phyloP scores from a whole-genome alignment of 352 stramenopile species.

The Peronospora tabacina region DNA sequence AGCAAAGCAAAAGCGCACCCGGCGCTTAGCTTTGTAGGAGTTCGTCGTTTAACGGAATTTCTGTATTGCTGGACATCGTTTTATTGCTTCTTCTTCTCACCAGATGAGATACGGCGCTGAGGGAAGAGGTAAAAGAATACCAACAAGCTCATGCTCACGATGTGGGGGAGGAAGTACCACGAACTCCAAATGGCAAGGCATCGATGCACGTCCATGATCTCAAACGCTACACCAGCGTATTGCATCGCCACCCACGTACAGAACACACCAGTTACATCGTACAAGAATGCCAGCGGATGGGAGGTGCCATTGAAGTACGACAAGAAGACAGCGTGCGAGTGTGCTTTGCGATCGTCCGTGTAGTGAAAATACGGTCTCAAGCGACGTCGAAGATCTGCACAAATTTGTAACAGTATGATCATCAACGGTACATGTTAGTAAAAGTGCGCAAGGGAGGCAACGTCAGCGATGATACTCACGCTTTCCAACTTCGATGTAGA shows the following conservation, averaged over 20 bases:
- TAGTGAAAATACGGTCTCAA: conserved; percentile 79
- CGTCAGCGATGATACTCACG: conserved; percentile 26
- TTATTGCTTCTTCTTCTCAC: conserved; percentile 35
- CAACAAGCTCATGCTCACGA: conserved; percentile 50
- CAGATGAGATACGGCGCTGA: conserved; percentile 27
- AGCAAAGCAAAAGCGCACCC: conserved; percentile 3
- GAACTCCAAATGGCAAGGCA: conserved; percentile 70
- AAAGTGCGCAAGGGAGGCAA: neutral
- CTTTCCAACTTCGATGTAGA: conserved; percentile 86
- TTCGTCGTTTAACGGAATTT: conserved; percentile 2
- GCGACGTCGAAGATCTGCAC: conserved; percentile 59
- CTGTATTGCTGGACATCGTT: neutral
- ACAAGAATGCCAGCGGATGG: conserved; percentile 69
- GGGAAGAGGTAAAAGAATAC: conserved; percentile 57
- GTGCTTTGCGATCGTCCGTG: conserved; percentile 69
- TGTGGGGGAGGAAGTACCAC: conserved; percentile 76
- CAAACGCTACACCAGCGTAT: conserved; percentile 79
- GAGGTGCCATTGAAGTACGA: conserved; percentile 69
- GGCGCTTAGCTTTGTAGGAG: conserved; percentile 3
- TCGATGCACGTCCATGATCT: conserved; percentile 71
- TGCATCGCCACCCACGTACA: conserved; percentile 83
- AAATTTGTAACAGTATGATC: neutral
- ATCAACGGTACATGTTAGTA: conserved; percentile 1
- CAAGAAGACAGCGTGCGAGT: conserved; percentile 74
- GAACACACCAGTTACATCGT: conserved; percentile 63